Evolutionary conservation across 2,329 filamentous ascomycete species (phyloP), one percentile per base, ranked within the genome.

Genomic region (Chrysoporthe cubensis): DNA sequence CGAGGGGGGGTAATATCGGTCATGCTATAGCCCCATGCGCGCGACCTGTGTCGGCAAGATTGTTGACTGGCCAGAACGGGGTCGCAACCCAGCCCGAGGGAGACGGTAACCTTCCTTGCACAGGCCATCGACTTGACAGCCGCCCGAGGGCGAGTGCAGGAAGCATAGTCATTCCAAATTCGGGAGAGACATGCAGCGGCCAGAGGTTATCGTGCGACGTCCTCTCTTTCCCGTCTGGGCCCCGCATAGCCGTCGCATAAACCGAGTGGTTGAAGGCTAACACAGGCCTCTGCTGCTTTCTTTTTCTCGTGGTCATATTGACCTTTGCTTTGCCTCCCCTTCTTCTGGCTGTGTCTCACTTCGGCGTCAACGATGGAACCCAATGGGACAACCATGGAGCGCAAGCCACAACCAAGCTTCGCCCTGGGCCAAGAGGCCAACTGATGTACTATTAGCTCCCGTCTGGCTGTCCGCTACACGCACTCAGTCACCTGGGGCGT

Each of bases 361-460:
- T 37, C 37, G 16, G 32, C 40, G 34, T 58, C 56, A 54, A 26
- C 26, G 50, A 34, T 54, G 32, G 50, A 32, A 21, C 26, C 14
- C 26, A 2, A 26, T 26, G 26, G 26, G 26, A 26, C 26, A 26
- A 26, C 26, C 21, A 54, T 54, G 50, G 16, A 34, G 50, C 4
- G 26, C 50, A 54, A 54, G 50, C 50, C 26, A 54, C 50, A 14
- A 54, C 50, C 50, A 54, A 21, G 32, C 32, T 54, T 32, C 50
- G 26, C 11, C 50, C 50, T 52, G 48, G 11, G 26, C 48, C 21
- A 52, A 52, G 48, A 32, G 9, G 48, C 21, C 21, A 26, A 26
- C 21, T 50, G 48, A 21, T 50, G 8, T 4, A 21, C n/a, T 50
- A 21, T 18, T 50, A 9, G 48, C n/a, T 8, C 3, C 48, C 48